Conservation (phyloP, 192 early-diverging fungal species). For the Powellomyces hirtus region DNA sequence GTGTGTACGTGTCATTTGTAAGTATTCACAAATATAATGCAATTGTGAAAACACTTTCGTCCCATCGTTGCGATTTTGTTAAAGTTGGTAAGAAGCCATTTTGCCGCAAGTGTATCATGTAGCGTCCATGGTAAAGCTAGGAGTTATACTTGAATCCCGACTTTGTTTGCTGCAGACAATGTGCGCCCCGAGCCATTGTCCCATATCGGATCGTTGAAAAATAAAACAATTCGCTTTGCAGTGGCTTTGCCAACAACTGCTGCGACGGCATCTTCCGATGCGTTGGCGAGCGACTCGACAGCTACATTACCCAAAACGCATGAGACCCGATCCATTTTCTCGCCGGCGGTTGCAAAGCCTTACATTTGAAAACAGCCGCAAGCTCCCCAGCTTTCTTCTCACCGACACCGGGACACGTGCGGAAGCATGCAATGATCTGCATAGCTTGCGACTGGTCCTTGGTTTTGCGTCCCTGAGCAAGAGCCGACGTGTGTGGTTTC, state of each 20-base stretch:
- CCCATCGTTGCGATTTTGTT: too few relatives aligned
- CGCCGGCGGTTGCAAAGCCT: too few relatives aligned
- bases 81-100: too few relatives aligned
- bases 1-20: too few relatives aligned
- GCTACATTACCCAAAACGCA: too few relatives aligned
- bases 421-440: not conserved
- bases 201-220: not conserved
- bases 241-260: not conserved
- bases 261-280: not conserved
- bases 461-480: not conserved
- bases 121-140: too few relatives aligned
- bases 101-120: too few relatives aligned
- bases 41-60: too few relatives aligned
- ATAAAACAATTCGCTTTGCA: not conserved
- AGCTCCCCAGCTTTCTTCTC: not conserved
- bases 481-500: not conserved
- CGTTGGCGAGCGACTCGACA: not conserved
- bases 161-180: too few relatives aligned
- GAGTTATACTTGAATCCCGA: too few relatives aligned
- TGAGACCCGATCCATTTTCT: too few relatives aligned
- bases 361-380: not conserved
- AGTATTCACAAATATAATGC: too few relatives aligned
- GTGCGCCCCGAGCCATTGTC: not conserved
- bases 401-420: not conserved
- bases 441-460: not conserved